Percentiles rank a stretch among this genome's conserved stretches.
phyloP scores from a whole-genome alignment of 2,329 filamentous ascomycete genomes.

The Hypoxylon rubiginosum region DNA sequence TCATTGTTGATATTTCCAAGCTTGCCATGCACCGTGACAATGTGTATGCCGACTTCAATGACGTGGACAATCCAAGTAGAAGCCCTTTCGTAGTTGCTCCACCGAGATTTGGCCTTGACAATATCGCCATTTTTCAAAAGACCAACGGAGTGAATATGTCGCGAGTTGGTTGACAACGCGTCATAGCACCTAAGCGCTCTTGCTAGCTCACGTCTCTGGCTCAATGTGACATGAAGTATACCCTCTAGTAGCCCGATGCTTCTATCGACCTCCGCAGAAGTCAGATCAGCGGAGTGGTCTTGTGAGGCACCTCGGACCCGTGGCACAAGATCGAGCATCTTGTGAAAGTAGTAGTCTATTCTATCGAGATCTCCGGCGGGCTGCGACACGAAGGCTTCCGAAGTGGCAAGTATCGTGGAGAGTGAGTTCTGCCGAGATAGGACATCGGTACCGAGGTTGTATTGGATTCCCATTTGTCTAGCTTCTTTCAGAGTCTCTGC shows the following conservation, averaged over 20 bases:
- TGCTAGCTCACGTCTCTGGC: conserved; percentile 69
- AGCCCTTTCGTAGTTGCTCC: conserved; percentile 48
- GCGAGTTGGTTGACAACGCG: conserved; percentile 56
- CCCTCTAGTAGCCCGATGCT: conserved; percentile 91
- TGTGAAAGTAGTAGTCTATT: conserved; percentile 82
- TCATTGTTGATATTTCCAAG: conserved; percentile 68
- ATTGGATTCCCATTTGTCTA: conserved; percentile 89
- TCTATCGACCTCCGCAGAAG: conserved; percentile 80
- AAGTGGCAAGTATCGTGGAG: conserved; percentile 75
- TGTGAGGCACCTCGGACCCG: conserved; percentile 74
- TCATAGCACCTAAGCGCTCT: conserved; percentile 55
- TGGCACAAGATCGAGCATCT: conserved; percentile 79
- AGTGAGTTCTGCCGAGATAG: conserved; percentile 80
- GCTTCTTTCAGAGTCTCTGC: conserved; percentile 87
- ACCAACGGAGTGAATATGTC: conserved; percentile 55
- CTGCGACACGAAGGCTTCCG: conserved; percentile 57
- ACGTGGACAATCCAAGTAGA: conserved; percentile 76
- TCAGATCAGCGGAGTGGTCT: conserved; percentile 88
- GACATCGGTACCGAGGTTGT: conserved; percentile 81
- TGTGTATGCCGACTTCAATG: conserved; percentile 70
- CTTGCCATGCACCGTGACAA: conserved; percentile 76
- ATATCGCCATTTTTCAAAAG: conserved; percentile 38
- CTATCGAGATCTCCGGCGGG: conserved; percentile 53
- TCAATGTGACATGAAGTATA: conserved; percentile 75
- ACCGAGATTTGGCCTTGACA: conserved; percentile 39